Conservation (phyloP, 2,329 filamentous ascomycete genomes). For the Bipolaris victoriae region DNA sequence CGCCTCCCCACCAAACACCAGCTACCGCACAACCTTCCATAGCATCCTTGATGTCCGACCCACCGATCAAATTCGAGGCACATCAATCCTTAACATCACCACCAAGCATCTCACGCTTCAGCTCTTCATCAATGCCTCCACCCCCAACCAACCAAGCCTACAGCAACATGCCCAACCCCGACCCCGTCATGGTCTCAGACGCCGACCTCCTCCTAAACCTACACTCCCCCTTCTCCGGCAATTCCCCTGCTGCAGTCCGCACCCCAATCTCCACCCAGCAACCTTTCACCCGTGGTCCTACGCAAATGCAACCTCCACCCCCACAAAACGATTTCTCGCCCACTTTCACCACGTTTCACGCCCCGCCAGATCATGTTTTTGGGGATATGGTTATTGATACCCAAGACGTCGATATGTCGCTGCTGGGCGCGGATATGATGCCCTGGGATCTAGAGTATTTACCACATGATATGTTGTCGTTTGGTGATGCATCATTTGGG, state of each 20-base stretch:
- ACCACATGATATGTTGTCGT: constrained; percentile 66
- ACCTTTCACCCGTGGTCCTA: constrained; percentile 23
- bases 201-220: constrained; percentile 58
- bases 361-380: constrained; percentile 41
- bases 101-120: constrained; percentile 33
- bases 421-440: constrained; percentile 72
- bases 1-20: constrained; percentile 26
- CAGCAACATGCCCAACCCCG: constrained; percentile 33
- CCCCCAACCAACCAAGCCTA: constrained; percentile 38
- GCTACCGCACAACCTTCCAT: constrained; percentile 38
- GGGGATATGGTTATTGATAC: constrained; percentile 73
- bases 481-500: constrained; percentile 29
- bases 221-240: constrained; percentile 52
- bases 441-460: constrained; percentile 75
- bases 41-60: constrained; percentile 39
- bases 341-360: constrained; percentile 33
- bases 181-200: constrained; percentile 51
- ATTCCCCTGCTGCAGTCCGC: constrained; percentile 29
- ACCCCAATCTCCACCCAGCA: constrained; percentile 24
- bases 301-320: constrained; percentile 6
- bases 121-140: constrained; percentile 40
- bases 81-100: constrained; percentile 30
- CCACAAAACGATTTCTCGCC: constrained; percentile 33
- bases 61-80: constrained; percentile 37
- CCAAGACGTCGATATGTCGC: constrained; percentile 76